A percentile compares a stretch with the other conserved stretches of the same genome.
These are phyloP conservation scores for Lachnellula occidentalis DNA, from an alignment of 2,329 filamentous ascomycete genomes.

Conservation along the genomic window DNA sequence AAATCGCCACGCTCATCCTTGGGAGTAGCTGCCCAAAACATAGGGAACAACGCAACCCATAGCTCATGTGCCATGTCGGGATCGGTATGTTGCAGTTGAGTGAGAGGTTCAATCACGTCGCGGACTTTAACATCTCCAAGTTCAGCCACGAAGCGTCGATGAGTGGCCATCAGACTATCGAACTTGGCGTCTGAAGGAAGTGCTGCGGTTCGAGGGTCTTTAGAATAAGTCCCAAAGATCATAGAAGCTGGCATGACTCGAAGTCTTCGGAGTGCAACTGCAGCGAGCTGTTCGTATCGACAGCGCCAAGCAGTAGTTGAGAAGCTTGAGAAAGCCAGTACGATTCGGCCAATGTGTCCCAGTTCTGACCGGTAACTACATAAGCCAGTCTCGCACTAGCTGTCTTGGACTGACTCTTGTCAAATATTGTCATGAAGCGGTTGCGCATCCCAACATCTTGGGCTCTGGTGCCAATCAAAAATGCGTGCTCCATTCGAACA, in stretches of 20 bases:
- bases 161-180: conserved; percentile 70
- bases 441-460: conserved; percentile 96
- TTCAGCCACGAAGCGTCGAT: conserved; percentile 79
- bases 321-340: conserved; percentile 97
- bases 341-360: conserved; percentile 89
- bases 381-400: conserved; percentile 86
- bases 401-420: conserved; percentile 87
- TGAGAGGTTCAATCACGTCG: conserved; percentile 84
- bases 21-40: conserved; percentile 85
- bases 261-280: conserved; percentile 83
- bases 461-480: conserved; percentile 89
- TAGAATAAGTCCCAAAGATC: conserved; percentile 67
- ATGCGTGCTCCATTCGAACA: conserved; percentile 95
- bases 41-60: conserved; percentile 86
- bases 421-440: conserved; percentile 93
- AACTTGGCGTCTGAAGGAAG: conserved; percentile 77
- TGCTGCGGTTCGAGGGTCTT: conserved; percentile 58
- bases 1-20: conserved; percentile 87
- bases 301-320: conserved; percentile 83
- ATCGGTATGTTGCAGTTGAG: conserved; percentile 88
- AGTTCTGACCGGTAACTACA: conserved; percentile 87
- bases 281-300: conserved; percentile 76
- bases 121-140: conserved; percentile 80
- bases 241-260: conserved; percentile 68
- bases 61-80: conserved; percentile 76